Base-by-base conservation (phyloP, 108 stramenopile species). In the Skeletonema tropicum region DNA sequence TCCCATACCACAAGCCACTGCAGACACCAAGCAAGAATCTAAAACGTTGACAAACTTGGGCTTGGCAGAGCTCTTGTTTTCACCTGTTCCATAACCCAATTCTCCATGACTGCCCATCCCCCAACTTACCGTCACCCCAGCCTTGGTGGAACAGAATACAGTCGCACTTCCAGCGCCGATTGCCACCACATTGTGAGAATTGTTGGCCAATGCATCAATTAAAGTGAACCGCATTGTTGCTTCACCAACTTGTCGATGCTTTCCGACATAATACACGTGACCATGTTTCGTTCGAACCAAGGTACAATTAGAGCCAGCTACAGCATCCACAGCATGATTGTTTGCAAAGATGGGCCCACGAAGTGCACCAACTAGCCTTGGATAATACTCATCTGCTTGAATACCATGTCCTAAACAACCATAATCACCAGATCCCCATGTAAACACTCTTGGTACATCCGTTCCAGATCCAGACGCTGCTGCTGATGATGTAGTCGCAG, bases 241-340 rank as follows among this genome's bases (percentile, higher is more conserved):
- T 76, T 96, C 96, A 2, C 83, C 87, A 32, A 70, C 80, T 57
- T 76, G 46, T 21, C 87, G 76, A 74, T 93, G 93, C 70, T 88
- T 92, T 12, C 93, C 96, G 77, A 84, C 89, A 79, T 94, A 96
- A 72, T 96, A 96, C 5, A 93, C 92, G 66, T 96, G 96, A 15
- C 96, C 93, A 48, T 77, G 69, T 41, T 74, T 69, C 12, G 93
- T 94, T 67, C 79, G 48, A 1, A 91, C 76, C 65, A 96, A 42
- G 26, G 88, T 80, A 75, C 93, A 93, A 45, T 82, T 75, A 2
- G 90, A 64, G 0, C 96, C 96, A 15, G 90, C 92, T 29, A 80
- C 75, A 30, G 64, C 84, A 12, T 68, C 66, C 32, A 88, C 79
- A 29, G 88, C 82, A 31, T 57, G 71, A 58, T 85, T 86, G 63